Evolutionary conservation across 164 flowering plant species (phyloP).

Genomic region (Magnolia sinica): DNA sequence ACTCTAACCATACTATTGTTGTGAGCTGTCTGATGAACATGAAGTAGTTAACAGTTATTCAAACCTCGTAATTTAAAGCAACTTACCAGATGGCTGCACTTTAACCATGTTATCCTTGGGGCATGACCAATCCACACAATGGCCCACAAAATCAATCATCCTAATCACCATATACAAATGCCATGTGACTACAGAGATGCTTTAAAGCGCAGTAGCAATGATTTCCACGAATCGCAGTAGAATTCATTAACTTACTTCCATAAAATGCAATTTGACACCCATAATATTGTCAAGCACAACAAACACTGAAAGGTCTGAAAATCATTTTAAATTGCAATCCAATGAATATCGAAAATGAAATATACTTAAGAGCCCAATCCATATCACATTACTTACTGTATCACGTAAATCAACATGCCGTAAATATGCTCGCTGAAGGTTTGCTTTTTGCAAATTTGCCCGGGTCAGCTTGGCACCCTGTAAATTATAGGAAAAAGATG

Average conservation of each 20-base stretch:
- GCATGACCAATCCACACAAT: no score
- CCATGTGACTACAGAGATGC: not conserved
- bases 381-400: slow-evolving; percentile 51
- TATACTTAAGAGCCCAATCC: not conserved
- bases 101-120: no score
- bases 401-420: slow-evolving; percentile 83
- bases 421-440: slow-evolving; percentile 85
- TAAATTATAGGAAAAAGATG: slow-evolving; percentile 2
- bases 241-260: not conserved
- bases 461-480: slow-evolving; percentile 81
- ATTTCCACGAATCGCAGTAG: not conserved
- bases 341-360: not conserved
- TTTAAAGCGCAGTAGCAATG: not conserved
- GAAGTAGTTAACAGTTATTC: no score
- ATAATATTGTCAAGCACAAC: not conserved
- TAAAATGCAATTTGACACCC: not conserved
- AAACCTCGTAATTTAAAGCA: no score
- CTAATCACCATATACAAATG: no score
- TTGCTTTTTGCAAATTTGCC: slow-evolving; percentile 84
- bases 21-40: no score
- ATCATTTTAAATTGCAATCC: not conserved
- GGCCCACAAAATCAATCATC: no score
- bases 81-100: no score
- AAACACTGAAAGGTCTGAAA: not conserved
- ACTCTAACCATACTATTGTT: no score